Conservation (phyloP, 768 basidiomycete species). For the Kwoniella bestiolae region DNA sequence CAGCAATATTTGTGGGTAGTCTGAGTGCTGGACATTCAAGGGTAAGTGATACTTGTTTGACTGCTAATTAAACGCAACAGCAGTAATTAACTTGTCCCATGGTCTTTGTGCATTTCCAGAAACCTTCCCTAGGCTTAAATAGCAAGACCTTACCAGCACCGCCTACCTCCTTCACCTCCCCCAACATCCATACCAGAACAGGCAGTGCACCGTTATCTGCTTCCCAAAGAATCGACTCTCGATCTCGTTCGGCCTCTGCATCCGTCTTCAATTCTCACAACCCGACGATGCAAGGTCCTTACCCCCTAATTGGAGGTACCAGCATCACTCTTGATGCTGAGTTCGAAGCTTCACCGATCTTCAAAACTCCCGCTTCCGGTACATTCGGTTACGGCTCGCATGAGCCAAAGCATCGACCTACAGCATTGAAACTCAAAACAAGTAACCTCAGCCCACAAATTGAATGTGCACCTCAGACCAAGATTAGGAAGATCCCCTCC, state of each 20-base stretch:
- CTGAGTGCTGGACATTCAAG: not conserved
- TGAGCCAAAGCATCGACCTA: constrained; percentile 24
- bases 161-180: not conserved
- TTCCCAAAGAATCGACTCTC: not conserved
- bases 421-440: constrained; percentile 25
- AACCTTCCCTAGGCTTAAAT: not conserved
- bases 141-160: constrained; percentile 3
- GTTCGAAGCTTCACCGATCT: not conserved
- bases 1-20: not conserved
- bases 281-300: not conserved
- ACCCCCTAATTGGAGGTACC: not conserved
- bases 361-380: not conserved
- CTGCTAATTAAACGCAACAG: too few species aligned
- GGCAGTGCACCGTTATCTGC: constrained; percentile 2
- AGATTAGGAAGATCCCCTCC: not conserved
- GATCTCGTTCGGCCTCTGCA: not conserved
- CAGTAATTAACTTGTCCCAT: too few species aligned
- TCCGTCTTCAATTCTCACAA: not conserved
- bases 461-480: not conserved
- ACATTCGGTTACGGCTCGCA: not conserved
- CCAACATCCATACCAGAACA: constrained; percentile 3
- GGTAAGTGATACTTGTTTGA: constrained; percentile 2
- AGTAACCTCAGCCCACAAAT: constrained; percentile 28
- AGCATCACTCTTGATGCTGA: not conserved
- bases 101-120: not conserved